phyloP scores from a whole-genome alignment of 768 basidiomycete genomes.

The Pleurotus citrinopileatus region DNA sequence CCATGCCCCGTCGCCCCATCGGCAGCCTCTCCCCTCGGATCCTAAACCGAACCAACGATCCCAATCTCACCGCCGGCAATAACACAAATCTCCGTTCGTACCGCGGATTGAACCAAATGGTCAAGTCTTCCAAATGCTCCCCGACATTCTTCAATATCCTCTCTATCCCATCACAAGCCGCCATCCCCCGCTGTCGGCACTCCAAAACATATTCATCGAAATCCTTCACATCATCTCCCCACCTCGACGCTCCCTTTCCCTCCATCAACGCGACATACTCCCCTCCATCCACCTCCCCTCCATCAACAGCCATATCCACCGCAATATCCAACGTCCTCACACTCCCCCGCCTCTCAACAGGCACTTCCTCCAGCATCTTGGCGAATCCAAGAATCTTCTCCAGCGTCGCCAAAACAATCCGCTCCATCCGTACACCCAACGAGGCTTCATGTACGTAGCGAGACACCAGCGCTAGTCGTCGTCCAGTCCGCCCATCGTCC shows the following conservation, averaged over 20 bases:
- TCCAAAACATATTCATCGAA: neutral
- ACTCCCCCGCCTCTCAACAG: neutral
- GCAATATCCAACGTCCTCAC: constrained; percentile 2
- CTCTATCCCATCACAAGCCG: neutral
- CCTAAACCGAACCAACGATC: neutral
- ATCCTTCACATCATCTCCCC: neutral
- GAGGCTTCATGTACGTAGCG: constrained; percentile 25
- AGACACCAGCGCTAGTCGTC: constrained; percentile 33
- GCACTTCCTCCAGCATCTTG: neutral
- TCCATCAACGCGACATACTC: neutral
- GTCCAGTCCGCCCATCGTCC: constrained; percentile 32
- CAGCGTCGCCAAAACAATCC: neutral
- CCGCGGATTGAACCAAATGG: constrained; percentile 2
- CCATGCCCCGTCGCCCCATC: neutral
- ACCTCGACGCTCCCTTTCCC: neutral
- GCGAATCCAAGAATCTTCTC: neutral
- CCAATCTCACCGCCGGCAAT: neutral
- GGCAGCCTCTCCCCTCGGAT: constrained; percentile 7
- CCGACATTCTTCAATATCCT: neutral
- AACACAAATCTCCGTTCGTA: constrained; percentile 1
- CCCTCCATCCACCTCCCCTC: neutral
- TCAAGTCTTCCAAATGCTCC: neutral
- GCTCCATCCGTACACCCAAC: constrained; percentile 11
- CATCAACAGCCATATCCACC: neutral
- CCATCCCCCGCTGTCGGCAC: neutral